phyloP scores from a whole-genome alignment of 2,329 filamentous ascomycete genomes.

The Periconia digitata region DNA sequence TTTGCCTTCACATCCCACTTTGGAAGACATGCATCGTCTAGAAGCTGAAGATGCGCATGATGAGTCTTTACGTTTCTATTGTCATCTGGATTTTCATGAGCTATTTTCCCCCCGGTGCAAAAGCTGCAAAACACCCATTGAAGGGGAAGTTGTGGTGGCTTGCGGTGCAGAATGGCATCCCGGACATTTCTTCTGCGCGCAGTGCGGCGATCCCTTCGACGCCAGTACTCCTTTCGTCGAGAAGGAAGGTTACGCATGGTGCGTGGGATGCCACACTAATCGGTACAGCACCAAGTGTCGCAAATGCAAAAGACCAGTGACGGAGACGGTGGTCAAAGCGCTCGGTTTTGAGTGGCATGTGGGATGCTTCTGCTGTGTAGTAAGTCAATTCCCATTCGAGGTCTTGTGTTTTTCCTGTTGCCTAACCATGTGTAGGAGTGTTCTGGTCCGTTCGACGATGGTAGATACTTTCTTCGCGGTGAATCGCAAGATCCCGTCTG shows the following conservation, averaged over 20 bases:
- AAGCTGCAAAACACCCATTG: slow-evolving; percentile 93
- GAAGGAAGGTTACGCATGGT: slow-evolving; percentile 98
- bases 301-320: slow-evolving; percentile 79
- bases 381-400: slow-evolving; percentile 33
- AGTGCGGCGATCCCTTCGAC: slow-evolving; percentile 84
- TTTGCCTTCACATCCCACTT: slow-evolving; percentile 47
- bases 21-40: slow-evolving; percentile 58
- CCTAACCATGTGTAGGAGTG: slow-evolving; percentile 53
- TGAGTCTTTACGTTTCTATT: slow-evolving; percentile 78
- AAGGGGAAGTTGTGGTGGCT: slow-evolving; percentile 91
- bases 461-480: slow-evolving; percentile 63
- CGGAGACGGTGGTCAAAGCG: slow-evolving; percentile 87
- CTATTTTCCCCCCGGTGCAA: slow-evolving; percentile 90
- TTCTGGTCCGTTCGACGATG: slow-evolving; percentile 61
- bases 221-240: slow-evolving; percentile 80
- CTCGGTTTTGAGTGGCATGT: slow-evolving; percentile 93
- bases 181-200: slow-evolving; percentile 98
- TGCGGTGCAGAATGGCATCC: slow-evolving; percentile 96
- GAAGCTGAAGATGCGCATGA: slow-evolving; percentile 66
- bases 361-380: slow-evolving; percentile 80
- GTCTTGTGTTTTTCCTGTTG: background rate
- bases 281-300: slow-evolving; percentile 87
- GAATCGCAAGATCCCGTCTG: slow-evolving; percentile 62
- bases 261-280: slow-evolving; percentile 87
- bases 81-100: slow-evolving; percentile 98